These are phyloP conservation scores for Clohesyomyces aquaticus DNA, from an alignment of 495 filamentous ascomycete species.

Conservation along the genomic window DNA sequence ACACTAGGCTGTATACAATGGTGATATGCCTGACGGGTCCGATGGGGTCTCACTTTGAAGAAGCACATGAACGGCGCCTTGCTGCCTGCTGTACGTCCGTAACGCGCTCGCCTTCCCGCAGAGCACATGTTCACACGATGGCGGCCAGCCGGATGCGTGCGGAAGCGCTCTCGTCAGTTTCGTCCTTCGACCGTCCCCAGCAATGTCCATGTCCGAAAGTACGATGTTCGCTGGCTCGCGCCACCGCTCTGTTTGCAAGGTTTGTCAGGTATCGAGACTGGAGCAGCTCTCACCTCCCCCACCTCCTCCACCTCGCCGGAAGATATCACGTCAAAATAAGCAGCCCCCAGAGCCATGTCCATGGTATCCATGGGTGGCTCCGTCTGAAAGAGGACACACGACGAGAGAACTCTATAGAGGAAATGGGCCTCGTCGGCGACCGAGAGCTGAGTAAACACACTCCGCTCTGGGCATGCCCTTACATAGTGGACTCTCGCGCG, in stretches of 20 bases:
- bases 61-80: neutral
- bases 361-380: neutral
- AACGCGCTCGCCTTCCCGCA: neutral
- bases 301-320: neutral
- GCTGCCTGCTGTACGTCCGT: neutral
- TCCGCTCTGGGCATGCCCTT: neutral
- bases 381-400: no score
- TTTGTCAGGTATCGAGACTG: no score
- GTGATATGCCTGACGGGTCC: no score
- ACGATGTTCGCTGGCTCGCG: neutral
- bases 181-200: neutral
- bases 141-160: slow-evolving; percentile 6
- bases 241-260: neutral
- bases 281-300: no score
- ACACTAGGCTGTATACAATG: no score
- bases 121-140: neutral
- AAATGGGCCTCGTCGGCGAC: neutral
- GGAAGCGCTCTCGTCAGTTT: neutral
- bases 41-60: neutral
- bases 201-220: neutral
- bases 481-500: neutral
- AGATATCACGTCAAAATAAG: neutral
- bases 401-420: no score
- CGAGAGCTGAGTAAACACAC: neutral
- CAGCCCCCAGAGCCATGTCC: neutral